Base-by-base conservation (phyloP, 306 rosid genomes). In the Cicer pinnatifidum region DNA sequence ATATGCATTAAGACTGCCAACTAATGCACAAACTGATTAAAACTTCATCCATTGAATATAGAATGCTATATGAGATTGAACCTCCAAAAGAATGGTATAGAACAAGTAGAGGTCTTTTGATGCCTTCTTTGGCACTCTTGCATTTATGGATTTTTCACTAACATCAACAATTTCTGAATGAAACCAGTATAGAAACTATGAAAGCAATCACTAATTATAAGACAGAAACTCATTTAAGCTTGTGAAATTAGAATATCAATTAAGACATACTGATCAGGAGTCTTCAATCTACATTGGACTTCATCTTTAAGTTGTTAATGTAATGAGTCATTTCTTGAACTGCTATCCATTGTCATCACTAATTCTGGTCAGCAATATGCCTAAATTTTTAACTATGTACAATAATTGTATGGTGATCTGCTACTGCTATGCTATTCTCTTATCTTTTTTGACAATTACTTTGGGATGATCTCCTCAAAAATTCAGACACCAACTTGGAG, bases 401-500 rank as follows among this genome's bases (percentile, higher is more conserved):
- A 28, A 11, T 59, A 11, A 1, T 5, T 64, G 15, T 64, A 11
- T 16, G 69, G 4, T 35, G 8, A 9, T 37, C 45, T 60, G 9
- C 8, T 7, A 33, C 65, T 58, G 5, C 8, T 23, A 11, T 4
- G 37, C 41, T 58, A 50, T 65, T 63, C 62, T n/a, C 39, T 43
- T 53, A 41, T 78, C 66, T 19, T 9, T 63, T 46, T 56, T 38
- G 58, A 28, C 67, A 74, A 23, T 54, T 64, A 58, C 82, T 83
- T 43, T 78, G 67, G 9, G 92, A 76, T 41, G 96, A 89, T 82
- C 95, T 86, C 66, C 91, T 79, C 71, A 86, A 73, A 80, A 78
- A 94, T 61, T 94, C 98, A 5, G 86, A 77, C 1, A 94, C 96
- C 85, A 94, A 71, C 89, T 91, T 94, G 4, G 94, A 91, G 84